Evolutionary conservation across 805 yeast species (phyloP).

Genomic region (Metschnikowia lunata): DNA sequence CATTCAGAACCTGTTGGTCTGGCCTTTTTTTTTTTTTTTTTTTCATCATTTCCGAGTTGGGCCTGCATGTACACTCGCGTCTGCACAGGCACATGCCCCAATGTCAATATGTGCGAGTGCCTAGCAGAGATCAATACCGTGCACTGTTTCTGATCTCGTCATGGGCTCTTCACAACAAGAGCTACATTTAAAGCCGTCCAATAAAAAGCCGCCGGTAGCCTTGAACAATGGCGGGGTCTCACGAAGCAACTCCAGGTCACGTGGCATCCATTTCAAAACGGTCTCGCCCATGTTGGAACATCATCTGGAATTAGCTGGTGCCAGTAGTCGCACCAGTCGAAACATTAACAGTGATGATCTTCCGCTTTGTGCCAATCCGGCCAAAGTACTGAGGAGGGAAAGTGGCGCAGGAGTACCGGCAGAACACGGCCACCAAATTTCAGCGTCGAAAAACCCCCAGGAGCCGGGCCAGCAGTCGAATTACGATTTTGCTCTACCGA

Average conservation of each 20-base stretch:
- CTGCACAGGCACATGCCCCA: too few relatives aligned
- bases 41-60: too few relatives aligned
- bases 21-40: too few relatives aligned
- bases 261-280: slow-evolving; percentile 31
- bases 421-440: neutral
- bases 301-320: neutral
- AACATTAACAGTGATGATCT: neutral
- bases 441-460: neutral
- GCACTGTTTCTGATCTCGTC: too few relatives aligned
- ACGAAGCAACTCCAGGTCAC: slow-evolving; percentile 17
- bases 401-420: too few relatives aligned
- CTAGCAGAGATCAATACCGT: too few relatives aligned
- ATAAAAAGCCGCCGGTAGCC: neutral
- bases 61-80: too few relatives aligned
- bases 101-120: too few relatives aligned
- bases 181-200: slow-evolving; percentile 3
- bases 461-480: slow-evolving; percentile 1
- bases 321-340: neutral
- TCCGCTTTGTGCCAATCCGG: too few relatives aligned
- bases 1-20: too few relatives aligned
- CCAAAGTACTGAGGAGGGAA: too few relatives aligned
- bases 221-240: neutral
- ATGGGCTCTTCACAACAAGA: slow-evolving; percentile 4
- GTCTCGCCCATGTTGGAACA: slow-evolving; percentile 5
- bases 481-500: slow-evolving; percentile 31